Evolutionary conservation across 2,329 filamentous ascomycete species (phyloP), one percentile per base, ranked within the genome.

Genomic region (Penicillium thymicola): DNA sequence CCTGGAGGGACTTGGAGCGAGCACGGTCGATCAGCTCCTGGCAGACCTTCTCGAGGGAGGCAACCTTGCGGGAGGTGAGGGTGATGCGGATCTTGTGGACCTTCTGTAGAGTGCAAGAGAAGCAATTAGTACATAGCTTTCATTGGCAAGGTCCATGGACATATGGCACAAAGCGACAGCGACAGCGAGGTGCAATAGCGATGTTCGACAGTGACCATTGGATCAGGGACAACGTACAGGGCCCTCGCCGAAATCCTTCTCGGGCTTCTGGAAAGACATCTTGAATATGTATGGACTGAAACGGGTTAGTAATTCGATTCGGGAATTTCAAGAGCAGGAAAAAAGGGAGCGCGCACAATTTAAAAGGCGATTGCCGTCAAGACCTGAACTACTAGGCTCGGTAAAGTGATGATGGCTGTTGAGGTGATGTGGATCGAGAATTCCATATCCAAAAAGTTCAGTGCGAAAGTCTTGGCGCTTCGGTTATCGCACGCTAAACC

Each of bases 21-120:
- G 94, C 92, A 76, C 94, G 93, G 82, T 99, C 94, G 79, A 97
- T 92, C 78, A 99, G 90, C 84, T 97, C 94, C 76, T 87, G 84
- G 87, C 91, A 97, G 78, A 97, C 93, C 84, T 96, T 96, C 87
- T 97, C 94, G 76, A 97, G 90, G 70, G 92, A 87, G 76, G 88
- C 83, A 76, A 97, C 93, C 83, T 97, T 97, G 84, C 90, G 90
- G 74, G 86, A 90, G 79, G 92, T 94, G 74, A 97, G 85, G 79
- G 93, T 97, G 86, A 97, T 97, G 78, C 93, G 90, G 86, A 96
- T 96, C 83, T 92, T 92, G 88, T 96, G 91, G 83, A 89, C 89
- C 88, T 96, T 95, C 86, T 89, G 68, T 67, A 68, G 51, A 42
- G 42, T 13, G 34, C 11, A 59, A 54, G 52, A 59, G 51, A 54